phyloP scores from a whole-genome alignment of 148 eudicot genomes.

The Cornus controversa region DNA sequence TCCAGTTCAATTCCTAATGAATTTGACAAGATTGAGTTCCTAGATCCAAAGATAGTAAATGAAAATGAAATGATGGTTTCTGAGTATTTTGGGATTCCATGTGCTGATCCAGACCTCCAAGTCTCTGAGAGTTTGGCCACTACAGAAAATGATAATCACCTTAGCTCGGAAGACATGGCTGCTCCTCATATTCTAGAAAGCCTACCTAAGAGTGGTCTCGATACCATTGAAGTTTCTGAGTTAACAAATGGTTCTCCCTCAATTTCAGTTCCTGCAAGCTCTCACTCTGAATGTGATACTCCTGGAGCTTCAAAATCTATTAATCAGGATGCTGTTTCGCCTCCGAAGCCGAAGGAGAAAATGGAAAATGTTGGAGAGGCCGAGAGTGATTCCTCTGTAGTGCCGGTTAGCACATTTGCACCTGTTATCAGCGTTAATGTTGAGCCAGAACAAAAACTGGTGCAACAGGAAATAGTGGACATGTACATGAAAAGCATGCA shows the following conservation, averaged over 20 bases:
- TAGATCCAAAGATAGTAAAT: constrained; percentile 15
- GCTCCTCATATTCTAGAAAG: neutral
- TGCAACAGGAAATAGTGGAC: constrained; percentile 30
- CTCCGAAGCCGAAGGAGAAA: constrained; percentile 11
- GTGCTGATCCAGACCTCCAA: neutral
- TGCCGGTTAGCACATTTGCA: neutral
- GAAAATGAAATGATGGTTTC: constrained; percentile 31
- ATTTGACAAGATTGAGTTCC: constrained; percentile 25
- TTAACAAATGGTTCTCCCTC: neutral
- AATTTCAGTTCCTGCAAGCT: neutral
- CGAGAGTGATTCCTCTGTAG: constrained; percentile 6
- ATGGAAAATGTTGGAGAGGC: constrained; percentile 4
- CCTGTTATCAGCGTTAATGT: neutral
- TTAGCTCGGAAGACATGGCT: constrained; percentile 1
- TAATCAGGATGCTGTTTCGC: neutral
- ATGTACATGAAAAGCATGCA: constrained; percentile 44
- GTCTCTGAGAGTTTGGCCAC: neutral
- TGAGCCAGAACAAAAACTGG: constrained; percentile 20
- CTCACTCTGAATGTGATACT: constrained; percentile 2
- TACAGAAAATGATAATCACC: neutral
- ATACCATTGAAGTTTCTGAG: neutral
- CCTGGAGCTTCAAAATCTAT: constrained; percentile 10
- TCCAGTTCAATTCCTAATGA: constrained; percentile 9
- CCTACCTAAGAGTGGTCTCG: neutral
- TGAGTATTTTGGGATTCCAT: constrained; percentile 22